phyloP scores from a whole-genome alignment of 202 grass and related monocot genomes.

The Zizania palustris region DNA sequence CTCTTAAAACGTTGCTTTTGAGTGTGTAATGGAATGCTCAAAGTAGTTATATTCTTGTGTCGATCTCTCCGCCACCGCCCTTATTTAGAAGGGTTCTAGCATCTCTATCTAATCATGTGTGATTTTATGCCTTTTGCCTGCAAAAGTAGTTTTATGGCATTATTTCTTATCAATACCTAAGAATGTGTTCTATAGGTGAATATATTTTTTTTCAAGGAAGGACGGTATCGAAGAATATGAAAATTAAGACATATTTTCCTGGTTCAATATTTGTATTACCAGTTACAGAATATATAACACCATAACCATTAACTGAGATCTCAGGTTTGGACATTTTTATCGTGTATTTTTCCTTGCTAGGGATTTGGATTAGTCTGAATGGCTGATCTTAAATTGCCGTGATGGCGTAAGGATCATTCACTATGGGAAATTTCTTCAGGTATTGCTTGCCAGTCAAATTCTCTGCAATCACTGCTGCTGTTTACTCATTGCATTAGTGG shows the following conservation, averaged over 20 bases:
- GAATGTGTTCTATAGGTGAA: background rate
- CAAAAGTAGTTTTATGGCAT: background rate
- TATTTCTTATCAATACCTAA: background rate
- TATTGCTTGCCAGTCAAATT: background rate
- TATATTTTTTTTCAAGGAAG: background rate
- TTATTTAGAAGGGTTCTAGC: background rate
- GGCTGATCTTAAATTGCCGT: background rate
- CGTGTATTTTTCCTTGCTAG: background rate
- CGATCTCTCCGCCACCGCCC: background rate
- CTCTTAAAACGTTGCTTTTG: slow-evolving; percentile 20
- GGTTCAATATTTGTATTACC: background rate
- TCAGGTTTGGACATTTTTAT: background rate
- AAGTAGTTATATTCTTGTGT: background rate
- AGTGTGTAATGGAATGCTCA: background rate
- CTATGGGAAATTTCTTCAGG: background rate
- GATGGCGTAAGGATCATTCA: background rate
- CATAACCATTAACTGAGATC: background rate
- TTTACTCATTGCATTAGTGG: background rate
- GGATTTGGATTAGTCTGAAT: background rate
- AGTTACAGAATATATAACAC: background rate
- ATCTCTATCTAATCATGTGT: background rate
- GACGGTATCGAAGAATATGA: background rate
- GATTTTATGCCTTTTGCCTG: background rate
- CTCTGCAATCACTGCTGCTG: background rate
- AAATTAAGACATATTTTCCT: background rate